Evolutionary conservation across 805 yeast genomes (phyloP), one percentile per base, ranked within the genome.

Genomic region (Wickerhamomyces bovis): DNA sequence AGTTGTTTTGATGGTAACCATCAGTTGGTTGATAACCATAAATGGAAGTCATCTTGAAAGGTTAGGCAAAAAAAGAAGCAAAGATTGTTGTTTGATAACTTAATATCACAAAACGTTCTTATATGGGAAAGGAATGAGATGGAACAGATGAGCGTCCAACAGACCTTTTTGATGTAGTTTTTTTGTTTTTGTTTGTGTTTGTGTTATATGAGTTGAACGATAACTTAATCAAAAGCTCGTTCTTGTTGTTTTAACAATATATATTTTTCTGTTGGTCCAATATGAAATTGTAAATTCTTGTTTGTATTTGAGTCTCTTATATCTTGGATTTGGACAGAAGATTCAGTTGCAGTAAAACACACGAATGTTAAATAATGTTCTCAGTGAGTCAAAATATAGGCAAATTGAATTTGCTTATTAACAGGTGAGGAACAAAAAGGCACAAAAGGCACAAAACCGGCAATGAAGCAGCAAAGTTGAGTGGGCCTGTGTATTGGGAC

Each of bases 221-320:
- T 62, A 52, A 66, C 73, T 69, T 69, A 69, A 58, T 57, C 57
- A 69, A 69, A 69, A 69, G 73, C 66, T 69, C 73, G 71, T 39
- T 51, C 48, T 33, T 25, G 40, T n/a, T 30, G n/a, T 31, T 26
- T n/a, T 41, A 20, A 20, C 23, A n/a, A 12, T 36, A 30, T 23
- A 31, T 35, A 19, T 22, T 18, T 15, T 16, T n/a, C 11, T 35
- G 6, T 7, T 8, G 13, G 28, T 25, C 4, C 28, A 25, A 25
- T 25, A 25, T 25, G 11, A 25, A 25, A 9, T n/a, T 31, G 19
- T 39, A 31, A 33, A 31, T 18, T 41, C 36, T 19, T 28, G 28
- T 25, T 25, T 30, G 35, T 30, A 9, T 30, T 15, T n/a, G 35
- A n/a, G 35, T 30, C 18, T 30, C 15, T 30, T 11, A 30, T 30